phyloP scores from a whole-genome alignment of 768 basidiomycete genomes.

The Leccinum boreale region DNA sequence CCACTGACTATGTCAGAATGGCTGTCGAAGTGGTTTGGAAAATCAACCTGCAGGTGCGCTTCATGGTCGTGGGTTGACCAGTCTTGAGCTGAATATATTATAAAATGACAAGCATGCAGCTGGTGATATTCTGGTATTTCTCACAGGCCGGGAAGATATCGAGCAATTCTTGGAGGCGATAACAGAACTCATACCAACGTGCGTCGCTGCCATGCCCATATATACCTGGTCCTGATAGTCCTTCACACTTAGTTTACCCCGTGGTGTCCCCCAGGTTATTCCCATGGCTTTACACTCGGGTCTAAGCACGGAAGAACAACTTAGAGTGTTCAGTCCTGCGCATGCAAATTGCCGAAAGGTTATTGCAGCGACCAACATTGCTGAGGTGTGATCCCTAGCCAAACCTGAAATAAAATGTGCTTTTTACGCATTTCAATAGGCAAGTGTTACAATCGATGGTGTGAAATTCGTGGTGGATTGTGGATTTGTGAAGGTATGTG shows the following conservation, averaged over 20 bases:
- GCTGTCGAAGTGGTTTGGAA: conserved; percentile 85
- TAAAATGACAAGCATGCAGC: conserved; percentile 53
- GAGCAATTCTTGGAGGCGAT: conserved; percentile 82
- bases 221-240: not conserved
- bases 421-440: conserved; percentile 40
- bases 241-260: conserved; percentile 40
- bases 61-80: not conserved
- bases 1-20: conserved; percentile 73
- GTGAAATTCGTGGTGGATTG: conserved; percentile 92
- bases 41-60: conserved; percentile 69
- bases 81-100: not conserved
- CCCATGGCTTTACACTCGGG: conserved; percentile 88
- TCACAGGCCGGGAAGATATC: conserved; percentile 96
- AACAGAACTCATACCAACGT: conserved; percentile 76
- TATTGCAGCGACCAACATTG: conserved; percentile 92
- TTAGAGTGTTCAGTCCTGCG: conserved; percentile 76
- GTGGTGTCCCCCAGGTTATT: conserved; percentile 53
- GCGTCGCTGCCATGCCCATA: conserved; percentile 4
- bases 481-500: conserved; percentile 86
- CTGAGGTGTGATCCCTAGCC: conserved; percentile 57
- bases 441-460: conserved; percentile 95
- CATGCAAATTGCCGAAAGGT: conserved; percentile 82
- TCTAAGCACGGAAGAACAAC: conserved; percentile 82
- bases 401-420: not conserved
- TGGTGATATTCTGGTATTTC: conserved; percentile 91